A percentile compares a stretch with the other conserved stretches of the same genome.
phyloP scores from a whole-genome alignment of 768 basidiomycete species.

The Boletus huronensis region DNA sequence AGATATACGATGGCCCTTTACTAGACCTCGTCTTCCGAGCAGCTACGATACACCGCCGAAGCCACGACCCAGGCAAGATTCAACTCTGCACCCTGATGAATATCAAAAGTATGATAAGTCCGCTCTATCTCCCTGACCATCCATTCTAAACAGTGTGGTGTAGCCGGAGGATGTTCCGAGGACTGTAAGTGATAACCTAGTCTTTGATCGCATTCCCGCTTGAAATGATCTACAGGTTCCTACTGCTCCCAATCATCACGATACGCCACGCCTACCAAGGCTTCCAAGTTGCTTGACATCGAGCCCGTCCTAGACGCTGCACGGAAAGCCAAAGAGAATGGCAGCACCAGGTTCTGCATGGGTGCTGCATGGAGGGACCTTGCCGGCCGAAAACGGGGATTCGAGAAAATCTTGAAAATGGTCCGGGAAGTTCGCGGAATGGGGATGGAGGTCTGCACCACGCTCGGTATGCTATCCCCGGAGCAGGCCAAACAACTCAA shows the following conservation, averaged over 20 bases:
- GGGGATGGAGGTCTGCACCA: conserved; percentile 99
- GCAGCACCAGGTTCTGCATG: conserved; percentile 98
- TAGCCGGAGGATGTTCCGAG: conserved; percentile 93
- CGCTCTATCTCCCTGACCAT: conserved; percentile 23
- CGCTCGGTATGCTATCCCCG: conserved; percentile 92
- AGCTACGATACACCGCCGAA: conserved; percentile 76
- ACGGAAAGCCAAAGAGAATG: conserved; percentile 90
- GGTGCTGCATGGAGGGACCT: conserved; percentile 98
- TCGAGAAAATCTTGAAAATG: conserved; percentile 91
- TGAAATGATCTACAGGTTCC: conserved; percentile 53
- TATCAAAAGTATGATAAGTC: conserved; percentile 78
- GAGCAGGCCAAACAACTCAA: conserved; percentile 91
- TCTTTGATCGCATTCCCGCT: neutral
- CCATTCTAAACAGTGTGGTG: conserved; percentile 6
- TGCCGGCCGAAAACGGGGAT: conserved; percentile 87
- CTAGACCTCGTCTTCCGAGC: conserved; percentile 88
- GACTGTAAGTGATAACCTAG: conserved; percentile 63
- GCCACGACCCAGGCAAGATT: conserved; percentile 86
- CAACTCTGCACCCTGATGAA: conserved; percentile 98
- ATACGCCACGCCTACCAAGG: conserved; percentile 85
- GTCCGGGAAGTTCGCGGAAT: conserved; percentile 86
- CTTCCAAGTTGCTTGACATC: conserved; percentile 80
- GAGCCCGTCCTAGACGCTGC: conserved; percentile 94
- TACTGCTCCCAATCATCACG: conserved; percentile 98
- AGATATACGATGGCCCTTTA: conserved; percentile 81